Base-by-base conservation (phyloP, 306 rosid genomes). In the Phaseolus lunatus region DNA sequence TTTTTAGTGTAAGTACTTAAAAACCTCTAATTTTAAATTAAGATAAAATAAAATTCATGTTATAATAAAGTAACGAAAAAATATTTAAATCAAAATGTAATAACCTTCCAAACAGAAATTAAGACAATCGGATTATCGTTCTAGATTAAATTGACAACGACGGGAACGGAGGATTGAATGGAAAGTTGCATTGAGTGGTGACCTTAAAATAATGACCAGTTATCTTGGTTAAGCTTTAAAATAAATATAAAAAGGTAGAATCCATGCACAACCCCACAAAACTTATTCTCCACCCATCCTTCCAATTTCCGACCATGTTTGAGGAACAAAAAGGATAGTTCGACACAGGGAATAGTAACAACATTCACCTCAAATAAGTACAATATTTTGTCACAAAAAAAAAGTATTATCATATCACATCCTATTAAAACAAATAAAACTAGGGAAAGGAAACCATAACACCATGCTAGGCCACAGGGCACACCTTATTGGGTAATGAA, bases 401-500 rank as follows among this genome's bases (percentile, higher is more conserved):
- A 65, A 37, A 11, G 2, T 2, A 9, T 39, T 39, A 53, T 24
- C 16, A 43, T 14, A 52, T n/a, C 11, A 11, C 31, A 66, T 24
- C 58, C 67, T 37, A 76, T 54, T 54, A 56, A 45, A 27, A 44
- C 65, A 43, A 71, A 67, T 11, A 14, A 64, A 61, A 64, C 35
- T 15, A 35, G 19, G 41, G 13, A 62, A 83, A 22, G 1, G 5
- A 68, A 69, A 44, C 58, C 4, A 5, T 29, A 62, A 31, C 23
- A 61, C 22, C 31, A 11, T 45, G 61, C 14, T 56, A 65, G 41
- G 54, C 62, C 62, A 54, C 78, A 75, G 33, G 26, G 15, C 59
- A 73, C 50, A 31, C 26, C 68, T 83, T 83, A 68, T 83, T 83
- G 72, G 52, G 67, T 74, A 50, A 47, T 61, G 81, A 67, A 78